Conservation (phyloP, 73 alveolate species). For the Paramecium sonneborni region DNA sequence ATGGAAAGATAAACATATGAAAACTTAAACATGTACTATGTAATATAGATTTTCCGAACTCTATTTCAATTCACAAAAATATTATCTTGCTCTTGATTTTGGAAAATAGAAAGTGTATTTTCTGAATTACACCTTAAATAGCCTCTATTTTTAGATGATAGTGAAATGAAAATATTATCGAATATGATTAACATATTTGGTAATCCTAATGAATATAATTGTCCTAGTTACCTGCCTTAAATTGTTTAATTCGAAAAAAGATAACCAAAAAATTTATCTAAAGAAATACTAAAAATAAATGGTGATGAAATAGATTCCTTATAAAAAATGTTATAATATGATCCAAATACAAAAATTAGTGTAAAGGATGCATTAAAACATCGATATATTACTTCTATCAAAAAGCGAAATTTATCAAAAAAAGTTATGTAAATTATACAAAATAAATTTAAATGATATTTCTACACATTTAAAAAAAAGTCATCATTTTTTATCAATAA, state of each 20-base stretch:
- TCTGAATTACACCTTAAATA: conserved; percentile 86
- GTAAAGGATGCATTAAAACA: neutral
- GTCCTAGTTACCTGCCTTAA: neutral
- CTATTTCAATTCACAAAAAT: conserved; percentile 58
- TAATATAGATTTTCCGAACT: conserved; percentile 89
- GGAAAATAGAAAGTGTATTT: conserved; percentile 94
- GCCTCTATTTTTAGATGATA: conserved; percentile 86
- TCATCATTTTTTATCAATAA: neutral
- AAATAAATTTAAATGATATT: neutral
- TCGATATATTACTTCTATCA: neutral
- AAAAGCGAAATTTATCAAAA: neutral
- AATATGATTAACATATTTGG: neutral
- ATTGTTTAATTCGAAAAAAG: neutral
- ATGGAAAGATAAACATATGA: conserved; percentile 43
- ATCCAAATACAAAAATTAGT: neutral
- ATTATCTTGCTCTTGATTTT: conserved; percentile 74
- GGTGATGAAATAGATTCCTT: neutral
- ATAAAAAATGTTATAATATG: neutral
- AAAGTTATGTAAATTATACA: neutral
- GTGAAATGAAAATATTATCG: neutral
- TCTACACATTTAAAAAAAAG: neutral
- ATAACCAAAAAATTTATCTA: neutral
- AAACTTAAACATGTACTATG: conserved; percentile 75
- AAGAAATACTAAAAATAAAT: neutral
- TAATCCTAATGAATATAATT: neutral